Conservation (phyloP, 805 yeast species). For the Suhomyces emberorum region DNA sequence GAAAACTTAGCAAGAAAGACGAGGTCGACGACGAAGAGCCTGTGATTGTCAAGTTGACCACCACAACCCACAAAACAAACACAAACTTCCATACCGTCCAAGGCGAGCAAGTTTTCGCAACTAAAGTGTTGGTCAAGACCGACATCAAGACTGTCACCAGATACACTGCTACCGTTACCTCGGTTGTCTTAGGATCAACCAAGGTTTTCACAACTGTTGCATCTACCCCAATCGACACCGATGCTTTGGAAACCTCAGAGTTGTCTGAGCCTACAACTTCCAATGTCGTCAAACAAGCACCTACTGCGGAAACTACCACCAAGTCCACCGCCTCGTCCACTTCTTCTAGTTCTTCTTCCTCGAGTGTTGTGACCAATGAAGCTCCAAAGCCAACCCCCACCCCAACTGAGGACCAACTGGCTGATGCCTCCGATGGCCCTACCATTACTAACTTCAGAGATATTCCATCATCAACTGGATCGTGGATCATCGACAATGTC, state of each 20-base stretch:
- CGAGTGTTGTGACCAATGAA: conserved; percentile 11
- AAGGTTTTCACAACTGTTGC: conserved; percentile 35
- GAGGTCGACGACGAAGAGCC: conserved; percentile 22
- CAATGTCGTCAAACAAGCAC: conserved; percentile 3
- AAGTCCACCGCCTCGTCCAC: conserved; percentile 2
- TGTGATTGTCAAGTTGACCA: conserved; percentile 31
- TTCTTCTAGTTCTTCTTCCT: conserved; percentile 8
- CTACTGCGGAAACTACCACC: conserved; percentile 5
- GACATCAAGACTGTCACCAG: conserved; percentile 36
- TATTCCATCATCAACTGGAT: conserved; percentile 19
- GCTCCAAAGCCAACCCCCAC: conserved; percentile 10
- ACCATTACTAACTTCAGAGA: conserved; percentile 24
- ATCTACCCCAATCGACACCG: conserved; percentile 24
- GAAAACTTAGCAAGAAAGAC: conserved; percentile 8
- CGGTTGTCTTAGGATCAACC: conserved; percentile 39
- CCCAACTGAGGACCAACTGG: conserved; percentile 10
- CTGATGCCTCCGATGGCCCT: conserved; percentile 19
- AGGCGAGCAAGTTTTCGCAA: conserved; percentile 27
- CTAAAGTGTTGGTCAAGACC: conserved; percentile 28
- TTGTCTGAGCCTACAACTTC: conserved; percentile 8
- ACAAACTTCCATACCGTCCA: conserved; percentile 33
- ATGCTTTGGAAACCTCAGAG: conserved; percentile 3
- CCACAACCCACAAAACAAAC: conserved; percentile 32
- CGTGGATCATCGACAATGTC: conserved; percentile 34
- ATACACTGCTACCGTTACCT: conserved; percentile 43